Base-by-base conservation (phyloP, 164 flowering plant species). In the Berberis vulgaris region DNA sequence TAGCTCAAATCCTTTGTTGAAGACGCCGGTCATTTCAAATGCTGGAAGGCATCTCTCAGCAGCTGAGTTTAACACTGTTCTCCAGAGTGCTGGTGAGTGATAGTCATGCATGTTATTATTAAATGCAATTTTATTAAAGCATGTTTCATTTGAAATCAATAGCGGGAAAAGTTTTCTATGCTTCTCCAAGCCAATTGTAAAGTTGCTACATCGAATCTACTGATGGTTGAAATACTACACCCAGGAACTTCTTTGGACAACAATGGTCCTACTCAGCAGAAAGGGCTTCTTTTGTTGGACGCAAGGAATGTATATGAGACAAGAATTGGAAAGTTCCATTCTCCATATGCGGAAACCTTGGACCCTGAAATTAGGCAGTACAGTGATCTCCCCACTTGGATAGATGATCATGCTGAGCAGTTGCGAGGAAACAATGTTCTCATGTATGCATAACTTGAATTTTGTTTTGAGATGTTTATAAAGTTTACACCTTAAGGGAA, bases 251-350 rank as follows among this genome's bases (percentile, higher is more conserved):
- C 60, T 50, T 63, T 63, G 45, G 85, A 80, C 43, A 57, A 67
- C 41, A 77, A 73, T 12, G 69, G 62, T 65, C 53, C 74, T 11
- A 50, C 40, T 65, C 66, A 67, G 12, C 13, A 54, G 59, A 73
- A 72, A 68, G 65, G 56, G 38, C 65, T 87, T 72, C 71, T 90
- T 69, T 68, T 93, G 41, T 73, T 93, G 73, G 98, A 93, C 82
- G 97, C 98, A 45, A 84, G 98, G 69, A 93, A 93, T 69, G 70
- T 90, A 45, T 93, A 93, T 65, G 98, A 93, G 79, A 90, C 98
- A 52, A 82, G 98, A 80, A 88, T 93, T 61, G 98, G 98, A 73
- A 90, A 83, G 83, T 93, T 90, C 45, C 57, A 78, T 26, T 64
- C 79, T 57, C 82, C 92, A 61, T 67, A 74, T 65, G 91, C 87